Conservation (phyloP, 148 eudicot genomes). For the Cornus controversa region DNA sequence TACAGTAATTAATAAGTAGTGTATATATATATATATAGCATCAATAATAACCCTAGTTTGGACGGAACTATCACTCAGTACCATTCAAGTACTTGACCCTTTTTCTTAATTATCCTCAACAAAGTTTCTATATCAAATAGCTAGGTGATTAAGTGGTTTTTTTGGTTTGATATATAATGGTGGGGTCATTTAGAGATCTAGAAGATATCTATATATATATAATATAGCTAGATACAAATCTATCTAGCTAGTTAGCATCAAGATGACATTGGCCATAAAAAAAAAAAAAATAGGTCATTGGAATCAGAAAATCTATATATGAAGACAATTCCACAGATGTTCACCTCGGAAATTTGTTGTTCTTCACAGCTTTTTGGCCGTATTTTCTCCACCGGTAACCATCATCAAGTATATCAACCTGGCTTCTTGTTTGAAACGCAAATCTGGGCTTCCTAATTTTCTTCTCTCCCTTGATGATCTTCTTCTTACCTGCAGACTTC, state of each 20-base stretch:
- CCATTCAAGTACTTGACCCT: too few species aligned
- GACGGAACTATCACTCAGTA: too few species aligned
- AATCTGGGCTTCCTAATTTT: conserved; percentile 44
- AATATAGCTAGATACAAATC: too few species aligned
- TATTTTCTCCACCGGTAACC: conserved; percentile 78
- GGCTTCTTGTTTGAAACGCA: conserved; percentile 66
- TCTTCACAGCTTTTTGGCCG: conserved; percentile 71
- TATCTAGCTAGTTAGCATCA: not conserved
- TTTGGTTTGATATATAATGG: too few species aligned
- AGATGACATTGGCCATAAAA: not conserved
- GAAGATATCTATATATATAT: too few species aligned
- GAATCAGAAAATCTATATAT: not conserved
- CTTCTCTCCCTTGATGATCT: conserved; percentile 22
- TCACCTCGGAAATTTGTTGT: conserved; percentile 57
- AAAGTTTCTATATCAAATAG: too few species aligned
- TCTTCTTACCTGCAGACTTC: conserved; percentile 10
- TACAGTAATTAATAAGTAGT: too few species aligned
- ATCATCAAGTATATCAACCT: conserved; percentile 77
- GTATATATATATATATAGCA: too few species aligned
- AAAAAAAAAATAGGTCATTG: not conserved
- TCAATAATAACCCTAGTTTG: too few species aligned
- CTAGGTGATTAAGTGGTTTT: too few species aligned
- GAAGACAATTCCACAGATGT: conserved; percentile 3
- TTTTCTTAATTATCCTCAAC: too few species aligned
- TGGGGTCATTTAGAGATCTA: too few species aligned